Conservation (phyloP, 345 rosid genomes). For the Rhodomyrtus tomentosa region DNA sequence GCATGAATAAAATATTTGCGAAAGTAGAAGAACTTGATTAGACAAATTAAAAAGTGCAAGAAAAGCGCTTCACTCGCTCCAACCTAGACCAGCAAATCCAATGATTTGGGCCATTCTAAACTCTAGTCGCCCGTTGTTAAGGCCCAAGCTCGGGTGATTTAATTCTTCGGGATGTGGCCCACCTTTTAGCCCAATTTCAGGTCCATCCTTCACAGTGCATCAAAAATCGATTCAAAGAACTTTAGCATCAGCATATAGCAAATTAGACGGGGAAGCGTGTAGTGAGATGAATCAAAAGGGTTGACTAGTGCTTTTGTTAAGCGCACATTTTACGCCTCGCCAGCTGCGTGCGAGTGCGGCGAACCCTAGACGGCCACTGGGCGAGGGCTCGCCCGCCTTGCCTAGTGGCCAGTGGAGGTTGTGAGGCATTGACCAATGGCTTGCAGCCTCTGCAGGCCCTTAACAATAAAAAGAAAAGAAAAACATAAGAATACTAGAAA, state of each 20-base stretch:
- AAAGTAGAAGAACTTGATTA: background rate
- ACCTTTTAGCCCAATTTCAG: background rate
- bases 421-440: too few species aligned
- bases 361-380: too few species aligned
- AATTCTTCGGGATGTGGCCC: background rate
- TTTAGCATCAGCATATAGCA: background rate
- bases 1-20: background rate
- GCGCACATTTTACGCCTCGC: too few species aligned
- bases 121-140: background rate
- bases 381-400: too few species aligned
- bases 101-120: background rate
- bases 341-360: too few species aligned
- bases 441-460: too few species aligned
- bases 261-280: too few species aligned
- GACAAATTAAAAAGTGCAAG: background rate
- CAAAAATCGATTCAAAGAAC: background rate
- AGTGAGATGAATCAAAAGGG: background rate
- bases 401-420: too few species aligned
- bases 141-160: background rate
- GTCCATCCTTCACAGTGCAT: too few species aligned
- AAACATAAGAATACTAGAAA: too few species aligned
- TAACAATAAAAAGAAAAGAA: too few species aligned
- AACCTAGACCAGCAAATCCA: background rate
- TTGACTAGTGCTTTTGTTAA: background rate
- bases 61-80: background rate